Evolutionary conservation across 2,329 filamentous ascomycete genomes (phyloP).

Genomic region (Aspergillus sp.): DNA sequence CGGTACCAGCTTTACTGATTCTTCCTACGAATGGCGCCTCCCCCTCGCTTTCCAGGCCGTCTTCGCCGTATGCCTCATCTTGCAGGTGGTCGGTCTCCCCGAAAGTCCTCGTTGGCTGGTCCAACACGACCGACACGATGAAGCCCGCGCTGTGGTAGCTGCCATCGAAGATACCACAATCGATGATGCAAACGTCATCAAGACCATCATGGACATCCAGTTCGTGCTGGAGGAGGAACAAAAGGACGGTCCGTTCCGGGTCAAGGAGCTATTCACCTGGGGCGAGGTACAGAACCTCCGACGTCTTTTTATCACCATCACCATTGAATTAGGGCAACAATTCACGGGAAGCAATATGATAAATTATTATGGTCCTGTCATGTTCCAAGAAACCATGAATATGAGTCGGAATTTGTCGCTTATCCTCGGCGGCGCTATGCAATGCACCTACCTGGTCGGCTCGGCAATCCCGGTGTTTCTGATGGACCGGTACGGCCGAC

Average conservation of each 20-base stretch:
- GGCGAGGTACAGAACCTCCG: constrained; percentile 37
- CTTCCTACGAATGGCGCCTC: constrained; percentile 35
- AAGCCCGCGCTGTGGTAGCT: constrained; percentile 28
- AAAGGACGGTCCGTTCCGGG: constrained; percentile 36
- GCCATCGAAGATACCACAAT: constrained; percentile 20
- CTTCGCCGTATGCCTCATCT: constrained; percentile 30
- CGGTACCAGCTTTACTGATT: constrained; percentile 43
- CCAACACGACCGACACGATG: constrained; percentile 28
- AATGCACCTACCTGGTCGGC: constrained; percentile 44
- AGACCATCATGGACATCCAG: constrained; percentile 26
- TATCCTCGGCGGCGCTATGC: constrained; percentile 53
- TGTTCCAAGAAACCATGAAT: constrained; percentile 44
- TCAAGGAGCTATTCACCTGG: constrained; percentile 39
- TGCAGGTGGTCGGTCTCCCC: constrained; percentile 29
- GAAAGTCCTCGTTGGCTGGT: constrained; percentile 37
- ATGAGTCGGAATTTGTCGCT: constrained; percentile 53
- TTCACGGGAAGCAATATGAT: constrained; percentile 43
- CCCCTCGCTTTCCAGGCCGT: constrained; percentile 34
- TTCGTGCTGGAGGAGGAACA: constrained; percentile 25
- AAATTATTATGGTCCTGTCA: constrained; percentile 45
- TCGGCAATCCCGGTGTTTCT: constrained; percentile 46
- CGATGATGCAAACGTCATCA: constrained; percentile 16
- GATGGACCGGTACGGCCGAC: constrained; percentile 47
- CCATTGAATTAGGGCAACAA: constrained; percentile 41
- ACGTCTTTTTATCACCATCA: constrained; percentile 35